Conservation (phyloP, 2,329 filamentous ascomycete species). For the Mariannaea sp. region DNA sequence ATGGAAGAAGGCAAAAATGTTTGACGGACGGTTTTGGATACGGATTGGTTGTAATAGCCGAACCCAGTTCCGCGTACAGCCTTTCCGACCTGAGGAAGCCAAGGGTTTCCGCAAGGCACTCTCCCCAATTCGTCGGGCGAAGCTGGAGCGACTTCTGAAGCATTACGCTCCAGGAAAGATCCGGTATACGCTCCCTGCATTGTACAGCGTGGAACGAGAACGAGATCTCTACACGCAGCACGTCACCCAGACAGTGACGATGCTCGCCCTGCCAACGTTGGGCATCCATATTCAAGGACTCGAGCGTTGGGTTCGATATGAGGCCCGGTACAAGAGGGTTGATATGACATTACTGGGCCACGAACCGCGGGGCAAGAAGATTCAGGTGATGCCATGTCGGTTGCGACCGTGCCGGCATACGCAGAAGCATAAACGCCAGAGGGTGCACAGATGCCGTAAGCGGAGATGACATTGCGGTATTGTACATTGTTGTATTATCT, state of each 20-base stretch:
- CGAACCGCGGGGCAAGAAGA: slow-evolving; percentile 22
- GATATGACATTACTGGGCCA: slow-evolving; percentile 48
- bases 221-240: slow-evolving; percentile 35
- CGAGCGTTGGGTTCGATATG: slow-evolving; percentile 54
- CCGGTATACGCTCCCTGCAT: slow-evolving; percentile 59
- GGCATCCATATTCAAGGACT: slow-evolving; percentile 53
- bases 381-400: slow-evolving; percentile 6
- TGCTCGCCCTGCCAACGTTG: slow-evolving; percentile 60
- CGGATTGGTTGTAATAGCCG: slow-evolving; percentile 51
- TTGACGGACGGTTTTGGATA: slow-evolving; percentile 68
- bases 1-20: slow-evolving; percentile 49
- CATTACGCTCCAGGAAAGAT: slow-evolving; percentile 59
- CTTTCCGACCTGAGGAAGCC: slow-evolving; percentile 50
- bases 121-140: slow-evolving; percentile 35
- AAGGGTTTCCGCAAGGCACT: slow-evolving; percentile 56
- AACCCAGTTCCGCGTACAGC: slow-evolving; percentile 50
- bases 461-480: slow-evolving; percentile 10
- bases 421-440: slow-evolving; percentile 22
- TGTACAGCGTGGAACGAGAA: slow-evolving; percentile 52
- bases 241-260: slow-evolving; percentile 40
- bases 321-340: slow-evolving; percentile 56
- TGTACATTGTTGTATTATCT: slow-evolving; percentile 5
- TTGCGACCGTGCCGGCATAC: slow-evolving; percentile 19
- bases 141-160: slow-evolving; percentile 51
- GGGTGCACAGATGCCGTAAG: slow-evolving; percentile 25